A percentile compares a stretch with the other conserved stretches of the same genome.
Evolutionary conservation across 1,139 yeast species (phyloP).

Genomic region (Zygoascus meyerae): DNA sequence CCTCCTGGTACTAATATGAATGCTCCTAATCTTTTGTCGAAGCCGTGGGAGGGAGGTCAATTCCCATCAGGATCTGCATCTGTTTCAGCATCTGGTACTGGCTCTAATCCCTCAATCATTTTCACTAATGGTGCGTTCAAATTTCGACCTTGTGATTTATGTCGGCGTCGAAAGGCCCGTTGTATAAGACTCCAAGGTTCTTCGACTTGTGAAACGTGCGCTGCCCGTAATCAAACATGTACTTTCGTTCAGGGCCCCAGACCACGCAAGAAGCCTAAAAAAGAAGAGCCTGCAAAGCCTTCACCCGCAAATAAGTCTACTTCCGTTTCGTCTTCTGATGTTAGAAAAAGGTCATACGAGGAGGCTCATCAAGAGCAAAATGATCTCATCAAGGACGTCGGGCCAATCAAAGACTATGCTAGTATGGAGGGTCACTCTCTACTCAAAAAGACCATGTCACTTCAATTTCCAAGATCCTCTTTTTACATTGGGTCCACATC

Average conservation of each 20-base stretch:
- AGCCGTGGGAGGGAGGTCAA: background rate
- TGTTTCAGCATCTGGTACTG: background rate
- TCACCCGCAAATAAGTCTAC: background rate
- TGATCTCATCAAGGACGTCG: conserved; percentile 17
- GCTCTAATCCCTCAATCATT: conserved; percentile 1
- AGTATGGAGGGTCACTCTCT: conserved; percentile 35
- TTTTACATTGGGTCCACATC: conserved; percentile 36
- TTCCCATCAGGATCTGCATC: background rate
- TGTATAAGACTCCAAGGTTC: conserved; percentile 32
- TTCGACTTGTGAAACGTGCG: conserved; percentile 34
- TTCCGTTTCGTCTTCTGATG: background rate
- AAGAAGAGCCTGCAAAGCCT: conserved; percentile 1
- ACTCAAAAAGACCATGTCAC: conserved; percentile 35
- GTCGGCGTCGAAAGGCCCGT: conserved; percentile 34
- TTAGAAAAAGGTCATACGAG: conserved; percentile 8
- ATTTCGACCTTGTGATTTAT: conserved; percentile 29
- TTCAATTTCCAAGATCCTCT: conserved; percentile 38
- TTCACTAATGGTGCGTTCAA: conserved; percentile 6
- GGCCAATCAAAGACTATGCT: conserved; percentile 35
- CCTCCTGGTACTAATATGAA: background rate
- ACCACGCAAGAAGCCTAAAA: conserved; percentile 18
- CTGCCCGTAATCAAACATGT: conserved; percentile 31
- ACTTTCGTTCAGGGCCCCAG: conserved; percentile 32
- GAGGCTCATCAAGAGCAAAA: conserved; percentile 8
- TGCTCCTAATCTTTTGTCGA: no score